Evolutionary conservation across 2,329 filamentous ascomycete species (phyloP), one percentile per base, ranked within the genome.

Genomic region (Monosporascus ibericus): DNA sequence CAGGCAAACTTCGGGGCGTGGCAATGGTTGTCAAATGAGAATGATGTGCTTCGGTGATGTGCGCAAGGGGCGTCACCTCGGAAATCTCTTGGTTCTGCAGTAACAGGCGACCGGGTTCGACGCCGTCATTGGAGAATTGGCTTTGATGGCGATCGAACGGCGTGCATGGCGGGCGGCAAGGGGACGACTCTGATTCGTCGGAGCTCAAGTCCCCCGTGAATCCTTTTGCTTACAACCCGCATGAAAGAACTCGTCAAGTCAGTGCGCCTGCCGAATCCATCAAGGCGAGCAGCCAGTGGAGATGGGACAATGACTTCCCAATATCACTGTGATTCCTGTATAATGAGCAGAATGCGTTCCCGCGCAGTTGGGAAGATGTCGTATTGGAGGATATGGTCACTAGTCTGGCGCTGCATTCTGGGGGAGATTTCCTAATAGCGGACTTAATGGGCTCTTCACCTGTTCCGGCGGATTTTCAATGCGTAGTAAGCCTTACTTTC

Each of bases 121-220:
- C 20, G 7, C 15, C 3, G 18, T 27, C 24, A 46, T n/a, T 46
- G 42, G 42, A 22, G 42, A 46, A 25, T 27, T 22, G 22, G 3
- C 30, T n/a, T 30, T 15, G n/a, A 46, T 25, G 17, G 20, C 42
- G 24, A 27, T 24, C 42, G 5, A 34, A 46, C 24, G 24, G 25
- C 49, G 18, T 55, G 55, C 56, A 58, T 44, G 51, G 52, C 54
- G 60, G 65, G 65, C 65, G 65, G 61, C 50, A 65, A 67, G 30
- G 48, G 11, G 37, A 24, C 25, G 47, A 11, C 27, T 24, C 18
- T 63, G 52, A 66, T 65, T 66, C 55, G 64, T 48, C 51, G 30
- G 9, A 46, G 20, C 17, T 15, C 36, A 37, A 34, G 52, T 24
- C 42, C 42, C 30, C 30, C 30, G 27, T 57, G 52, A 47, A 46